These are phyloP conservation scores for Cyphellophora attinorum DNA, from an alignment of 2,329 filamentous ascomycete genomes.

Conservation along the genomic window DNA sequence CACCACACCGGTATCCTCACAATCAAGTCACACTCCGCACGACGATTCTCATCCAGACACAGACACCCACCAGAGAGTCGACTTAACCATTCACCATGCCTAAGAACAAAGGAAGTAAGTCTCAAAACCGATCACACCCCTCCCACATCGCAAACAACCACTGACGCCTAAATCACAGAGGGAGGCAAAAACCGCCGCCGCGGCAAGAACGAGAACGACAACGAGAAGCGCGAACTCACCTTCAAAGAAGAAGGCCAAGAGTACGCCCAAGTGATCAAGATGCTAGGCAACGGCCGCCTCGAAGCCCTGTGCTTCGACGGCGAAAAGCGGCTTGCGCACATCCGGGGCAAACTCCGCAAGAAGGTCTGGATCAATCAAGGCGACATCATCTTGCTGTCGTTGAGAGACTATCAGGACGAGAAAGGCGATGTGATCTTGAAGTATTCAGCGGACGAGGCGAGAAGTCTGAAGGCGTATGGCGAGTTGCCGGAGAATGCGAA, in stretches of 20 bases:
- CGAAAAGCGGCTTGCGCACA: constrained; percentile 72
- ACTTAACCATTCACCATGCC: too few relatives aligned
- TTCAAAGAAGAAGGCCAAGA: constrained; percentile 98
- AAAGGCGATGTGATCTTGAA: constrained; percentile 92
- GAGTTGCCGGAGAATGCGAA: constrained; percentile 95
- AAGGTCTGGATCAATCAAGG: constrained; percentile 99
- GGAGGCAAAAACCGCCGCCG: constrained; percentile 97
- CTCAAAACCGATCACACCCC: constrained; percentile 22
- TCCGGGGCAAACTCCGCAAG: constrained; percentile 94
- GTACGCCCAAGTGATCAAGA: constrained; percentile 84
- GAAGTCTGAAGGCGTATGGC: constrained; percentile 91
- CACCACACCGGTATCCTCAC: too few relatives aligned
- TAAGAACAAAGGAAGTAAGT: constrained; percentile 99
- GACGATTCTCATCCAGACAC: too few relatives aligned
- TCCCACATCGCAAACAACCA: constrained; percentile 9
- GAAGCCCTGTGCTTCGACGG: constrained; percentile 95
- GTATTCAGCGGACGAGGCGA: constrained; percentile 91
- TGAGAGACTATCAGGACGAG: constrained; percentile 88
- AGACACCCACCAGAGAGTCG: constrained; percentile 6
- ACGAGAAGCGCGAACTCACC: constrained; percentile 95
- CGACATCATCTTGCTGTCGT: constrained; percentile 80
- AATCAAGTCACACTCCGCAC: too few relatives aligned
- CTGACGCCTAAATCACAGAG: constrained; percentile 38
- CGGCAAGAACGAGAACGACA: constrained; percentile 99
- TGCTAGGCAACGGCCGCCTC: constrained; percentile 90